Evolutionary conservation across 306 rosid genomes (phyloP), one percentile per base, ranked within the genome.

Genomic region (Clitoria ternatea): DNA sequence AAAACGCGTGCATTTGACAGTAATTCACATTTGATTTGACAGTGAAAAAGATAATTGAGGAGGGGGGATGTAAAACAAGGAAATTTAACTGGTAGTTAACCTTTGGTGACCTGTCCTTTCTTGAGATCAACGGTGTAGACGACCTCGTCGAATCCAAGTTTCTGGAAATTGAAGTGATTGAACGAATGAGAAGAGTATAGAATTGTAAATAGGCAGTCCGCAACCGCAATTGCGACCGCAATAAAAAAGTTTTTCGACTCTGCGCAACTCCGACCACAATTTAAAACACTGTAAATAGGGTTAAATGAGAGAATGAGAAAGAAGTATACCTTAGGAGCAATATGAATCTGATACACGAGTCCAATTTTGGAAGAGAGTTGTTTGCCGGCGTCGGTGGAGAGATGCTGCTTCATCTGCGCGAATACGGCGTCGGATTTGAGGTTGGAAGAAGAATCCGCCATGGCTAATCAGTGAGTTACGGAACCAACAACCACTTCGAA

Each of bases 41-140:
- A n/a, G n/a, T n/a, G n/a, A 30, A 45, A 13, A 19, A 29, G 13
- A 26, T 0, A 47, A 48, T 11, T 14, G 48, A 45, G 67, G 32
- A 15, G 62, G 48, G 35, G 67, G 32, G 13, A 39, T 0, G 20
- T 1, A 5, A 70, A 22, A 8, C 3, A 0, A 40, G 17, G 20
- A 7, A 8, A 15, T 6, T 11, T 18, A 37, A 3, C 2, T 1
- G 9, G 13, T 86, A 12, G 13, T 86, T 5, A 79, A 90, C 98
- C 99, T 91, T 87, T 87, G 69, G 36, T 69, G 56, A 94, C 95
- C 49, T 84, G 84, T 62, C 96, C 96, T 65, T 87, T 87, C 96
- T 94, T 94, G 76, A 91, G 91, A 89, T 94, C 96, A 83, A 94
- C 83, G 1, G 85, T 82, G 48, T 87, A 94, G 24, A 72, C 22